phyloP scores from a whole-genome alignment of 2,329 filamentous ascomycete species.

The Neonectria magnoliae region DNA sequence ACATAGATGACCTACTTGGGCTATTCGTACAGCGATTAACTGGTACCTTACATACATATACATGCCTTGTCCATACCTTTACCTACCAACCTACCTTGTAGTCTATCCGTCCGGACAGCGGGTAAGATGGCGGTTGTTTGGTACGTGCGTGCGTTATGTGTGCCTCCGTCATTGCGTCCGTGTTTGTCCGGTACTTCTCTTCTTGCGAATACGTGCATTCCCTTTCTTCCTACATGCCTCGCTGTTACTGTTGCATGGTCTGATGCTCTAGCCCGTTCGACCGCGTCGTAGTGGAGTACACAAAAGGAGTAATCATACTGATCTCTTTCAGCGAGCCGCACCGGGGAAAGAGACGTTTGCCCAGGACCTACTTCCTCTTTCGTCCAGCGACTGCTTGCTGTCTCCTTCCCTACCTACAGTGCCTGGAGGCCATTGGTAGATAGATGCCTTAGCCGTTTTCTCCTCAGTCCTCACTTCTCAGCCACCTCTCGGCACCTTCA shows the following conservation, averaged over 20 bases:
- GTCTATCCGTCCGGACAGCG: neutral
- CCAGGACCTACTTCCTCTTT: constrained; percentile 42
- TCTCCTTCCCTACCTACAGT: neutral
- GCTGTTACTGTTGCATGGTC: constrained; percentile 30
- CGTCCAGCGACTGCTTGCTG: constrained; percentile 32
- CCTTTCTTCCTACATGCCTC: constrained; percentile 1
- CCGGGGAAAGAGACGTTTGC: constrained; percentile 34
- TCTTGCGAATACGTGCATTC: constrained; percentile 8
- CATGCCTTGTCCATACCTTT: neutral
- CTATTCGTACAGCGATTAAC: too few relatives aligned
- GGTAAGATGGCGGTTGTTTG: neutral
- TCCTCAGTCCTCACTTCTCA: neutral
- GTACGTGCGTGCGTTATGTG: constrained; percentile 7
- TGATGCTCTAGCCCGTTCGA: constrained; percentile 31
- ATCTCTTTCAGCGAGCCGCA: constrained; percentile 42
- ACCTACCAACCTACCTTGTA: too few relatives aligned
- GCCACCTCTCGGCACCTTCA: neutral
- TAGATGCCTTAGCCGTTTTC: neutral
- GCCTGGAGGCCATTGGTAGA: neutral
- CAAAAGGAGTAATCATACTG: too few relatives aligned
- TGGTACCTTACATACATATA: too few relatives aligned
- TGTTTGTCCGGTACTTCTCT: constrained; percentile 26
- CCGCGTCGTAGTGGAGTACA: too few relatives aligned
- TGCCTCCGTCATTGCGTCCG: constrained; percentile 24
- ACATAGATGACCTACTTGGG: too few relatives aligned